Evolutionary conservation across 257 asterid species (phyloP).

Genomic region (Lycium ferocissimum): DNA sequence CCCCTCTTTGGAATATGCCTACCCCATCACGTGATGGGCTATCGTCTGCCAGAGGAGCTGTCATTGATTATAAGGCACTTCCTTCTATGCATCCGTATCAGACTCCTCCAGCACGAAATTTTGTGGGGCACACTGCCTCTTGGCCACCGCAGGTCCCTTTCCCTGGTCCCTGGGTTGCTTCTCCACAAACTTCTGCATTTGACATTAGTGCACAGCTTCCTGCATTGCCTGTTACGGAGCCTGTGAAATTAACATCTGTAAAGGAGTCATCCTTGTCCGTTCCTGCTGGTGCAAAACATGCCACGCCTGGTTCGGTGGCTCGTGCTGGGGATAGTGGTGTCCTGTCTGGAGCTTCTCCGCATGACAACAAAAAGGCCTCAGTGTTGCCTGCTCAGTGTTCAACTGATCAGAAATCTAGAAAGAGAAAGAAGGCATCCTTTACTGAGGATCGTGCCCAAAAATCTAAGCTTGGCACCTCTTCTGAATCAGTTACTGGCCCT

Average conservation of each 20-base stretch:
- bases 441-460: slow-evolving; percentile 58
- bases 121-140: slow-evolving; percentile 56
- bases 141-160: slow-evolving; percentile 71
- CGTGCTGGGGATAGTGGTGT: slow-evolving; percentile 49
- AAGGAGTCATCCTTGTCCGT: slow-evolving; percentile 57
- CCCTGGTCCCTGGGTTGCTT: slow-evolving; percentile 75
- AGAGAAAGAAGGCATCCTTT: slow-evolving; percentile 72
- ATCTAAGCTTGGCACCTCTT: slow-evolving; percentile 46
- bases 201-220: slow-evolving; percentile 61
- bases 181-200: slow-evolving; percentile 73
- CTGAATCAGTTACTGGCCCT: slow-evolving; percentile 53
- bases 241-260: slow-evolving; percentile 57
- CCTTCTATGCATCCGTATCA: slow-evolving; percentile 81
- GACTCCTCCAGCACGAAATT: slow-evolving; percentile 65
- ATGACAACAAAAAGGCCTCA: slow-evolving; percentile 54
- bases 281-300: slow-evolving; percentile 51
- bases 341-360: slow-evolving; percentile 50
- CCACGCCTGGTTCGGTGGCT: slow-evolving; percentile 46
- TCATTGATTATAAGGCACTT: slow-evolving; percentile 70
- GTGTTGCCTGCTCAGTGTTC: slow-evolving; percentile 50
- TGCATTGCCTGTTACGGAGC: slow-evolving; percentile 57
- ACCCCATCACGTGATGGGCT: slow-evolving; percentile 71
- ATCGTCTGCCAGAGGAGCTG: slow-evolving; percentile 62
- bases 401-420: slow-evolving; percentile 68
- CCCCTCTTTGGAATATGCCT: slow-evolving; percentile 90